Base-by-base conservation (phyloP, 2,329 filamentous ascomycete genomes). In the Aspergillus carbonarius region DNA sequence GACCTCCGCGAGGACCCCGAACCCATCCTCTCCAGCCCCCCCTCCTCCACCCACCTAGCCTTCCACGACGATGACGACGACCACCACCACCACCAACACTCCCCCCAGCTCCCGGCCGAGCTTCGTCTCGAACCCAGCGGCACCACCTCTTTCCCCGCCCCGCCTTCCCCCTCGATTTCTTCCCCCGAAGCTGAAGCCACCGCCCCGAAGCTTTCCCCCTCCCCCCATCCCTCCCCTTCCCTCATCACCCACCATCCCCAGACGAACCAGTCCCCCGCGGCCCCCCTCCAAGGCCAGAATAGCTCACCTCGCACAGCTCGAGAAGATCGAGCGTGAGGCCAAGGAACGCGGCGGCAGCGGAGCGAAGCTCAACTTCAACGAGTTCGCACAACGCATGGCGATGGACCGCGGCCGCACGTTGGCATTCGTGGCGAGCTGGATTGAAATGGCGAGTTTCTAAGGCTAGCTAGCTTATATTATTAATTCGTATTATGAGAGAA, bases 351-450 rank as follows among this genome's bases (percentile, higher is more conserved):
- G 90, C n/a, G 93, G 92, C 0, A 90, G 87, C 5, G 75, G 73
- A 76, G 93, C 92, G 1, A 85, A 87, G 69, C 79, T 98, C 49
- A 90, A 78, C 69, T 93, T 88, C 64, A 82, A 84, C 1, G 95
- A 98, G 74, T 96, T 98, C 74, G 87, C 91, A 68, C 79, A 79
- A 39, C 87, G 88, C 51, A 91, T 95, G 78, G 85, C 86, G 66
- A 81, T 81, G n/a, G 83, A 87, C 62, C 84, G 88, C 64, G 85
- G 85, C 23, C 85, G 86, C 70, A 78, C 88, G 54, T 81, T 93
- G 61, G 90, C 91, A 65, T 93, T 96, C 74, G 81, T 97, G 48
- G 91, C 91, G 60, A 91, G 86, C 68, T 98, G 93, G 93, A 91
- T 97, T 74, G 93, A 97, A 63, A 82, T 86, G 82, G 84, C 84